Evolutionary conservation across 2,329 filamentous ascomycete genomes (phyloP).

Genomic region (Mollisia scopiformis): DNA sequence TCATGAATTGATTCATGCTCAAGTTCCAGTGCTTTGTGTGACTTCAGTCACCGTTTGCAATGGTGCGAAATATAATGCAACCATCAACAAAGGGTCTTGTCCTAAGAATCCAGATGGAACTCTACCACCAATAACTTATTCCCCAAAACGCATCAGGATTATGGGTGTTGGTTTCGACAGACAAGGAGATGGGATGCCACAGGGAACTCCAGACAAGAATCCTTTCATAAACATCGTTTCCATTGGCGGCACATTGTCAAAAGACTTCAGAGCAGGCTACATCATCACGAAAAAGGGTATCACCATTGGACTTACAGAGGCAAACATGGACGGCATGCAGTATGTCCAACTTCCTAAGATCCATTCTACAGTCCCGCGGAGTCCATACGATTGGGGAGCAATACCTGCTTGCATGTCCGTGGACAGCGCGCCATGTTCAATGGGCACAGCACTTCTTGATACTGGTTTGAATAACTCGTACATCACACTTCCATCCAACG

Average conservation of each 20-base stretch:
- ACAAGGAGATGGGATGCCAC: conserved; percentile 13
- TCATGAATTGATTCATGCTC: conserved; percentile 1
- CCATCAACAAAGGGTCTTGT: not conserved
- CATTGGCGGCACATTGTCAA: not conserved
- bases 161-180: conserved; percentile 18
- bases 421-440: not conserved
- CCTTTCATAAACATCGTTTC: conserved; percentile 8
- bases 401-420: conserved; percentile 8
- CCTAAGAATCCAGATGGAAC: not conserved
- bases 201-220: conserved; percentile 22
- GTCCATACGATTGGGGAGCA: conserved; percentile 9
- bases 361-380: not conserved
- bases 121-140: not conserved
- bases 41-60: not conserved
- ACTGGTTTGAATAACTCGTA: conserved; percentile 15
- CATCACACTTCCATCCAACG: conserved; percentile 12
- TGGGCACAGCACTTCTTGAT: conserved; percentile 11
- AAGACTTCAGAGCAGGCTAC: conserved; percentile 10
- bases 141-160: conserved; percentile 4
- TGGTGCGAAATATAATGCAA: conserved; percentile 4
- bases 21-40: conserved; percentile 11
- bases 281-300: conserved; percentile 11
- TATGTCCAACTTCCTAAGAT: not conserved
- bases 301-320: conserved; percentile 8
- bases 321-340: not conserved